Evolutionary conservation across 202 grass and related monocot genomes (phyloP).

Genomic region (Schoenoplectus tabernaemontani): DNA sequence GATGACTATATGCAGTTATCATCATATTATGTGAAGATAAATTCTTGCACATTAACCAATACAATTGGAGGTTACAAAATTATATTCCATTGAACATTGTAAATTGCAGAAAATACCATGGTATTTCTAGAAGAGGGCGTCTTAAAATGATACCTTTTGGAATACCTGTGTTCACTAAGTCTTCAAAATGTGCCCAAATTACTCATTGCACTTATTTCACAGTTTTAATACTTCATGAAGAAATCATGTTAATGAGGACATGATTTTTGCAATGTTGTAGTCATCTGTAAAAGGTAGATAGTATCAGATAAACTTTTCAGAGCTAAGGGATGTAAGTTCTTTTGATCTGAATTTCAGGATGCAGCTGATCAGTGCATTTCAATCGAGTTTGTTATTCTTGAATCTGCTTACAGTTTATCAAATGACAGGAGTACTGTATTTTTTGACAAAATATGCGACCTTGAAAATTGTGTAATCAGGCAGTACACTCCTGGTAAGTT

Average conservation of each 20-base stretch:
- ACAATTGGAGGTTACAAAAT: background rate
- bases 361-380: conserved; percentile 77
- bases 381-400: conserved; percentile 75
- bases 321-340: background rate
- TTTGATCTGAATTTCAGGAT: conserved; percentile 38
- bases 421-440: conserved; percentile 32
- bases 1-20: background rate
- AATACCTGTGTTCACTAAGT: background rate
- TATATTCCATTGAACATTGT: background rate
- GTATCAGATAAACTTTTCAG: background rate
- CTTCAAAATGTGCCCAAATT: background rate
- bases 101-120: background rate
- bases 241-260: background rate
- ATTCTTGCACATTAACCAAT: background rate
- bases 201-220: background rate
- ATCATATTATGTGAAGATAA: background rate
- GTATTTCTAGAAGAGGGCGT: background rate
- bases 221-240: background rate
- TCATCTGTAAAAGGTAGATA: background rate
- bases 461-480: conserved; percentile 75
- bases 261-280: background rate
- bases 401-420: conserved; percentile 33
- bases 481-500: conserved; percentile 63
- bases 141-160: background rate
- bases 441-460: conserved; percentile 53